A percentile compares a stretch with the other conserved stretches of the same genome.
phyloP scores from a whole-genome alignment of 1,284 basidiomycete species.

The Heterobasidion annosum region DNA sequence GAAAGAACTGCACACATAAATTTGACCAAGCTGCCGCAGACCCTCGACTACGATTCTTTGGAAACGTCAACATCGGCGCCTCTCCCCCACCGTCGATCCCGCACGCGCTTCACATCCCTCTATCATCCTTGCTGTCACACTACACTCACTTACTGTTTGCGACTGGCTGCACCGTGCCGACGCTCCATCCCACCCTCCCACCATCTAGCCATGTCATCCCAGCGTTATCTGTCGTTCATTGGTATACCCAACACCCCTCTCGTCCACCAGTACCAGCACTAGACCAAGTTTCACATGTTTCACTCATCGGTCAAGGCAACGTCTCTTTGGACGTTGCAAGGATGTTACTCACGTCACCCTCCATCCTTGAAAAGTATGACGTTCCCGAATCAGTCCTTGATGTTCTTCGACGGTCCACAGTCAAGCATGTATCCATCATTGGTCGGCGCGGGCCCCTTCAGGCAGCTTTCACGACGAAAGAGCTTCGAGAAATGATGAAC shows the following conservation, averaged over 20 bases:
- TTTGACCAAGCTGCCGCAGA: conserved; percentile 77
- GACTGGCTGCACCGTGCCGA: conserved; percentile 68
- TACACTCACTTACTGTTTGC: conserved; percentile 83
- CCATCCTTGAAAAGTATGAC: conserved; percentile 68
- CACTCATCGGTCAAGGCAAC: conserved; percentile 92
- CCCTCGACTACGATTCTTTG: conserved; percentile 81
- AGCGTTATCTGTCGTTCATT: conserved; percentile 86
- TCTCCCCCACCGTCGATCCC: conserved; percentile 27
- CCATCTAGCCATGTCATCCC: conserved; percentile 55
- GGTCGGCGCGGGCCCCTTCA: conserved; percentile 85
- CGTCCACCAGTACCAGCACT: conserved; percentile 50
- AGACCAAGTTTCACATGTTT: conserved; percentile 57
- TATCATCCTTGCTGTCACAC: conserved; percentile 47
- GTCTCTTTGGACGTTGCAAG: conserved; percentile 93
- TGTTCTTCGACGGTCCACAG: conserved; percentile 50
- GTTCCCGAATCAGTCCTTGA: conserved; percentile 74
- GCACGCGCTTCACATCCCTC: conserved; percentile 44
- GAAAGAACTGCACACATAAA: conserved; percentile 93
- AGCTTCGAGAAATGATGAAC: conserved; percentile 84
- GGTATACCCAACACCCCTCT: conserved; percentile 94
- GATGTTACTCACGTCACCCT: conserved; percentile 70
- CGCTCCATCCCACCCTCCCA: conserved; percentile 42
- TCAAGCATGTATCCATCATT: conserved; percentile 78
- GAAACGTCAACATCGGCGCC: conserved; percentile 76
- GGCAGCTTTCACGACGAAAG: conserved; percentile 91